A percentile compares a stretch with the other conserved stretches of the same genome.
Conservation (phyloP, 257 asterid genomes). For the Rauvolfia tetraphylla region DNA sequence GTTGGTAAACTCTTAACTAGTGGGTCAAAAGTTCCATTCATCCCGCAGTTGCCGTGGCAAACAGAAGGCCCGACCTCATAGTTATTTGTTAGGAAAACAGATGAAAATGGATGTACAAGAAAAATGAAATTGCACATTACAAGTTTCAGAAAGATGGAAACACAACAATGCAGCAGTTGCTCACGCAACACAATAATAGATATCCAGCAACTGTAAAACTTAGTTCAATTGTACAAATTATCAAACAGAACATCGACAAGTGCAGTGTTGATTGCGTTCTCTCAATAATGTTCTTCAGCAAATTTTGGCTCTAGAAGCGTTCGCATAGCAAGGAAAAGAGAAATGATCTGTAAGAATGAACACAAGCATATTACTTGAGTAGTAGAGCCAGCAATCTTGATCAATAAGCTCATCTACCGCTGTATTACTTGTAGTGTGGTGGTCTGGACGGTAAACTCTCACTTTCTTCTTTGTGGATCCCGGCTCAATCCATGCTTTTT, state of each 20-base stretch:
- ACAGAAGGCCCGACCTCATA: not conserved
- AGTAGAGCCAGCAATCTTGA: not conserved
- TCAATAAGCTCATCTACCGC: not conserved
- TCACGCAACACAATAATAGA: not conserved
- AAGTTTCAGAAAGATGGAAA: not conserved
- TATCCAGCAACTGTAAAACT: not conserved
- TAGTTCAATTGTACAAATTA: not conserved
- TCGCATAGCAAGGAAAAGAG: not conserved
- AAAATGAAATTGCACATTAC: not conserved
- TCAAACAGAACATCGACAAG: not conserved
- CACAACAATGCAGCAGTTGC: not conserved
- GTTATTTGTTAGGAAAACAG: not conserved
- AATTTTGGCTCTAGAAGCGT: not conserved
- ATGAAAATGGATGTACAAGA: not conserved
- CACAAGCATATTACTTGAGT: not conserved
- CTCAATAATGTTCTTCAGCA: not conserved
- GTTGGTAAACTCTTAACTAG: not conserved
- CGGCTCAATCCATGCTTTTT: slow-evolving; percentile 73
- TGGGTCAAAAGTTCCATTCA: not conserved
- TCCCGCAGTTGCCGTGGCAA: not conserved
- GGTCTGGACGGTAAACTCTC: slow-evolving; percentile 8
- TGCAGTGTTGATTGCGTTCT: not conserved
- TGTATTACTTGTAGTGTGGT: not conserved
- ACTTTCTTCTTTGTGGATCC: slow-evolving; percentile 61
- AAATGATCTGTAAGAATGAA: not conserved